A percentile compares a stretch with the other conserved stretches of the same genome.
phyloP scores from a whole-genome alignment of 2,329 filamentous ascomycete species.

The Neocucurbitaria cava region DNA sequence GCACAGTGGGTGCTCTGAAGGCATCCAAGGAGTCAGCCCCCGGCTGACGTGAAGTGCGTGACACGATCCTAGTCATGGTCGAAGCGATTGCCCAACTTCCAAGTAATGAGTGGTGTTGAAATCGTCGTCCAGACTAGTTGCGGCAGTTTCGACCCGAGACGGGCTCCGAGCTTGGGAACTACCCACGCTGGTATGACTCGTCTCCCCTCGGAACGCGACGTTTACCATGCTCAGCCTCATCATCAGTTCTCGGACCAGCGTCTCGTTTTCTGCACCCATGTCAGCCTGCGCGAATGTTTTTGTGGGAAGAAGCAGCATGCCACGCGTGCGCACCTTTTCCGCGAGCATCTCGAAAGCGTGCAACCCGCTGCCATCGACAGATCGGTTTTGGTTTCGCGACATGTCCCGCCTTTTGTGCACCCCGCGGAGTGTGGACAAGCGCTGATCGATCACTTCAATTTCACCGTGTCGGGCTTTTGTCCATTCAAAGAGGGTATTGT shows the following conservation, averaged over 20 bases:
- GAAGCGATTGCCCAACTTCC: background rate
- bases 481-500: conserved; percentile 30
- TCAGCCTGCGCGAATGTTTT: background rate
- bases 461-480: conserved; percentile 7
- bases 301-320: background rate
- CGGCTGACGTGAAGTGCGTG: background rate
- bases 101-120: background rate
- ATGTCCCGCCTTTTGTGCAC: conserved; percentile 11
- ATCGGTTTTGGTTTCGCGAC: conserved; percentile 2
- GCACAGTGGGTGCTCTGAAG: background rate
- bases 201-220: conserved; percentile 1
- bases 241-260: conserved; percentile 16
- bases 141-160: conserved; percentile 1
- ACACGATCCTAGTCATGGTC: background rate
- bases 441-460: conserved; percentile 28
- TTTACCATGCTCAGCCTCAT: conserved; percentile 16
- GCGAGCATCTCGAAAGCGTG: too few species aligned
- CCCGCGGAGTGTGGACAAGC: conserved; percentile 21
- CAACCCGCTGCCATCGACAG: background rate
- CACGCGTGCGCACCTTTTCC: too few species aligned
- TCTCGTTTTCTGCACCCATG: conserved; percentile 19
- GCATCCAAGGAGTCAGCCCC: conserved; percentile 1
- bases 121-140: background rate
- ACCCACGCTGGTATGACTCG: too few species aligned
- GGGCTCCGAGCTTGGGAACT: conserved; percentile 1